phyloP scores from a whole-genome alignment of 176 grass and related monocot species.

The Saccharum officinarum region DNA sequence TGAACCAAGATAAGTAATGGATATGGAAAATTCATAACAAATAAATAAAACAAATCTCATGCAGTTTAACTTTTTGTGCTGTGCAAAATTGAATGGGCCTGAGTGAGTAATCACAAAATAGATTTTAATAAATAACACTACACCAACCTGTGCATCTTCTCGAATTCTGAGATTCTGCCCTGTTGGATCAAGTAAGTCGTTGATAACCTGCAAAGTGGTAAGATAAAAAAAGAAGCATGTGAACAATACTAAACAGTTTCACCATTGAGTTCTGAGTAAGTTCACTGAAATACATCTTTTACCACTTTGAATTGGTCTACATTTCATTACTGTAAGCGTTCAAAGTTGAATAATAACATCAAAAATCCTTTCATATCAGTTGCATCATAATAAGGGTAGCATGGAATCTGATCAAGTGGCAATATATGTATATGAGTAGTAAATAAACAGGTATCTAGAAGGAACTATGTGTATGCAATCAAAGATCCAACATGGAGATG shows the following conservation, averaged over 20 bases:
- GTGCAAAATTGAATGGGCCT: not conserved
- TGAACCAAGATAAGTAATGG: slow-evolving; percentile 9
- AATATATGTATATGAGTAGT: slow-evolving; percentile 6
- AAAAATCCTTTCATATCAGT: slow-evolving; percentile 15
- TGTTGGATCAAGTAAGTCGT: slow-evolving; percentile 90
- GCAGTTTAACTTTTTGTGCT: not conserved
- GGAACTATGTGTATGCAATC: slow-evolving; percentile 13
- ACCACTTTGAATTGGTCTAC: slow-evolving; percentile 10
- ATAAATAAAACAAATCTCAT: not conserved
- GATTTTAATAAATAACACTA: slow-evolving; percentile 2
- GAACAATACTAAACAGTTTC: slow-evolving; percentile 10
- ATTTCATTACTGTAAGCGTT: slow-evolving; percentile 8
- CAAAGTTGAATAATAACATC: slow-evolving; percentile 25
- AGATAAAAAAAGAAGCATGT: slow-evolving; percentile 1
- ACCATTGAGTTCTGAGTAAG: not conserved
- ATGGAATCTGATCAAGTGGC: not conserved
- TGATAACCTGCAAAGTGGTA: slow-evolving; percentile 81
- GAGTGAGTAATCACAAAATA: not conserved
- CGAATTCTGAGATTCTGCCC: slow-evolving; percentile 98
- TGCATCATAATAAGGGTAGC: slow-evolving; percentile 22
- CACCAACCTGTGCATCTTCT: slow-evolving; percentile 85
- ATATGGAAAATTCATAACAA: slow-evolving; percentile 22
- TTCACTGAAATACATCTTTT: slow-evolving; percentile 9
- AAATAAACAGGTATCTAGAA: slow-evolving; percentile 22
- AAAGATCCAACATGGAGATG: not conserved